Conservation (phyloP, 1,284 basidiomycete species). For the Trichosporon sp. region DNA sequence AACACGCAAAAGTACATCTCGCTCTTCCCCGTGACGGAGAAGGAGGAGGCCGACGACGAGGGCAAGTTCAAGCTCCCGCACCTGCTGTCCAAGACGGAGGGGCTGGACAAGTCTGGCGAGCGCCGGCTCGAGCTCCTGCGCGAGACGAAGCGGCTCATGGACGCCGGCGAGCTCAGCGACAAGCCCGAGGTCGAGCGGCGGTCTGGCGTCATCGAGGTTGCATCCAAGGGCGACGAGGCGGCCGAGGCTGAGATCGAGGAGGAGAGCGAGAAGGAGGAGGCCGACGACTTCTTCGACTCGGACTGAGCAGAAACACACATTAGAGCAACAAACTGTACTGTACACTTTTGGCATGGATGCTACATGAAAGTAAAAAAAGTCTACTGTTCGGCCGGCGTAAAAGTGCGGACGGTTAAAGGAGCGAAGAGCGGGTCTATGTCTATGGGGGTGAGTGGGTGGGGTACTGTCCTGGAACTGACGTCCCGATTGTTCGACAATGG, state of each 20-base stretch:
- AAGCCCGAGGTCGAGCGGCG: slow-evolving; percentile 58
- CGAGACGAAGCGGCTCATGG: slow-evolving; percentile 64
- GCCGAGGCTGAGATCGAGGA: slow-evolving; percentile 21
- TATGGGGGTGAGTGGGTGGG: background rate
- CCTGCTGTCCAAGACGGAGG: slow-evolving; percentile 50
- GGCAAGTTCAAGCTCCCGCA: slow-evolving; percentile 42
- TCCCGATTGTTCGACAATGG: background rate
- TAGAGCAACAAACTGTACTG: background rate
- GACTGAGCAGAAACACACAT: slow-evolving; percentile 16
- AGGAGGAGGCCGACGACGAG: slow-evolving; percentile 13
- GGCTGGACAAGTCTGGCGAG: slow-evolving; percentile 49
- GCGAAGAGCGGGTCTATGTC: background rate
- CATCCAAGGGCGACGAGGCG: background rate
- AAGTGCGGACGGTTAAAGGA: background rate
- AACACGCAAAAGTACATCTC: slow-evolving; percentile 79
- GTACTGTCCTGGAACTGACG: background rate
- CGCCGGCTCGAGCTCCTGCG: slow-evolving; percentile 61
- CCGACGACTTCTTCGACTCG: slow-evolving; percentile 57
- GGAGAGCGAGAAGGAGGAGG: slow-evolving; percentile 25
- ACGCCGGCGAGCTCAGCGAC: slow-evolving; percentile 56
- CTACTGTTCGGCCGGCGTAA: background rate
- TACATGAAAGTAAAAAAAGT: background rate
- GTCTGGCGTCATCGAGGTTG: slow-evolving; percentile 4
- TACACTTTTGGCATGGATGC: slow-evolving; percentile 6
- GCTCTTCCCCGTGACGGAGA: slow-evolving; percentile 62